A percentile compares a stretch with the other conserved stretches of the same genome.
Evolutionary conservation across 768 basidiomycete genomes (phyloP).

Genomic region (Ramaria rubella): DNA sequence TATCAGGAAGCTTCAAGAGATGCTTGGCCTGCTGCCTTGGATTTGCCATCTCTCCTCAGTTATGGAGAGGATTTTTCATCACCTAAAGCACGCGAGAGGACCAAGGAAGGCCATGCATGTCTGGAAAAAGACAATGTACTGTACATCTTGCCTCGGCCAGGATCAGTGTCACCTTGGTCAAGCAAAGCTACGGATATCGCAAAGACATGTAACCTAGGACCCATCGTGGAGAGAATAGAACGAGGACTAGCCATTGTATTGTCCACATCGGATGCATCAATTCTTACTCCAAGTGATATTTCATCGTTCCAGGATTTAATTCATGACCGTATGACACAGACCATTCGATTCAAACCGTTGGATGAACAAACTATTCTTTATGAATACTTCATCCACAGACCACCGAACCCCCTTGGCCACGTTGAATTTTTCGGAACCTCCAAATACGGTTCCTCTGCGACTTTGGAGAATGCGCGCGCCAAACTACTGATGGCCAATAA

Average conservation of each 20-base stretch:
- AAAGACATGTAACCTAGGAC: conserved; percentile 71
- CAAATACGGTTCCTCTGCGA: conserved; percentile 13
- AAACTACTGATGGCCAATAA: conserved; percentile 73
- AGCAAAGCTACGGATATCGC: conserved; percentile 98
- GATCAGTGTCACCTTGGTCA: conserved; percentile 97
- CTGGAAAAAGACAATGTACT: conserved; percentile 38
- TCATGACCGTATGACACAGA: conserved; percentile 96
- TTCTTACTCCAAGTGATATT: conserved; percentile 42
- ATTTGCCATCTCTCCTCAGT: conserved; percentile 61
- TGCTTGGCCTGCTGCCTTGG: conserved; percentile 42
- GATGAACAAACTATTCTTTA: conserved; percentile 39
- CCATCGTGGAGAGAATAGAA: conserved; percentile 74
- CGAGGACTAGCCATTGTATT: conserved; percentile 72
- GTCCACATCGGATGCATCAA: conserved; percentile 34
- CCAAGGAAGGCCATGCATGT: conserved; percentile 20
- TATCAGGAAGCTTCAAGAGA: conserved; percentile 41
- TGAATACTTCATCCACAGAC: conserved; percentile 47
- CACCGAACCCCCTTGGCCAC: conserved; percentile 61
- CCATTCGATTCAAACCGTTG: conserved; percentile 55
- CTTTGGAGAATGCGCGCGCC: conserved; percentile 41
- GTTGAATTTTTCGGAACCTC: conserved; percentile 48
- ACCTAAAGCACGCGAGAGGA: conserved; percentile 30
- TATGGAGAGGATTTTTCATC: conserved; percentile 77
- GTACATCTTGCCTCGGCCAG: conserved; percentile 76
- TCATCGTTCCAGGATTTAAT: conserved; percentile 59